Conservation (phyloP, 2,329 filamentous ascomycete genomes). For the Drechslera avenae region DNA sequence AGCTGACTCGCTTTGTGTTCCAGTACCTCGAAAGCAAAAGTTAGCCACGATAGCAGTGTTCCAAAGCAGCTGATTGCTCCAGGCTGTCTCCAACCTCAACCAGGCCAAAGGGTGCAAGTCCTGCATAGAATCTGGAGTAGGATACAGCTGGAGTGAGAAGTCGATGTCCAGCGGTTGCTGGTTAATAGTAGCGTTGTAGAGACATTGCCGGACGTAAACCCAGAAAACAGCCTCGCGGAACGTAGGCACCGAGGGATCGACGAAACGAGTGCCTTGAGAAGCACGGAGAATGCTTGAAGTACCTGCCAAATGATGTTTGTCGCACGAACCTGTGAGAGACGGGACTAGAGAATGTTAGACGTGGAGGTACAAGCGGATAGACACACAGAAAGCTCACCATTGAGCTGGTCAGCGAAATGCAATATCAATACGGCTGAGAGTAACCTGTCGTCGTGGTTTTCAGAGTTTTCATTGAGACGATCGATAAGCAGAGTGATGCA, state of each 20-base stretch:
- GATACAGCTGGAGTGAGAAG: constrained; percentile 33
- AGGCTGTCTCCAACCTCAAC: constrained; percentile 38
- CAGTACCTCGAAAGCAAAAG: constrained; percentile 34
- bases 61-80: constrained; percentile 43
- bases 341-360: constrained; percentile 25
- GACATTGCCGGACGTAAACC: no score
- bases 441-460: constrained; percentile 35
- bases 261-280: constrained; percentile 31
- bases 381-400: constrained; percentile 17
- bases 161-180: constrained; percentile 40
- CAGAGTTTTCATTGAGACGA: constrained; percentile 30
- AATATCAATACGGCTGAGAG: constrained; percentile 42
- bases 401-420: constrained; percentile 41
- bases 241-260: constrained; percentile 40
- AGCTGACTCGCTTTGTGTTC: constrained; percentile 15
- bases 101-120: constrained; percentile 32
- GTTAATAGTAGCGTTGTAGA: no score
- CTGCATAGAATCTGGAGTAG: constrained; percentile 27
- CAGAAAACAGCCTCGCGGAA: no score
- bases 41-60: constrained; percentile 37
- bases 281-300: constrained; percentile 38
- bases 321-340: constrained; percentile 33
- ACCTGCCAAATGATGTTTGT: constrained; percentile 37
- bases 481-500: constrained; percentile 41
- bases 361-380: background rate